Evolutionary conservation across 2,329 filamentous ascomycete species (phyloP).

Genomic region (Ceratocystis colombiana): DNA sequence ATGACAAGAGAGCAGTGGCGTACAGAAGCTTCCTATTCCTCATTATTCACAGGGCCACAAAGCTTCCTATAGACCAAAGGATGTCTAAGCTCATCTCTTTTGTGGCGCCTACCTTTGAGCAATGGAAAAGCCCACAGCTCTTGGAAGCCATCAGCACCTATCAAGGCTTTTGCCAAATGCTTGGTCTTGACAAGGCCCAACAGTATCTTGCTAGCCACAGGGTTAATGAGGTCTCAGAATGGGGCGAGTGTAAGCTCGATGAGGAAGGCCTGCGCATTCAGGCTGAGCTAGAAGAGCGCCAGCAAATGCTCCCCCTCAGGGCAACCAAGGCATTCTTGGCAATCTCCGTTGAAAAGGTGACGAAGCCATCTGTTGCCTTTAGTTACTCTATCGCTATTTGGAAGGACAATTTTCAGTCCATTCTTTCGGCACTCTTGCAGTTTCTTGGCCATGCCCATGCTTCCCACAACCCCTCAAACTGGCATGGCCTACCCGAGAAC

Average conservation of each 20-base stretch:
- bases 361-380: constrained; percentile 61
- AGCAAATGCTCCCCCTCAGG: constrained; percentile 67
- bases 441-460: constrained; percentile 84
- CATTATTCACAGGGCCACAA: constrained; percentile 76
- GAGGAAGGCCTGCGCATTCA: constrained; percentile 70
- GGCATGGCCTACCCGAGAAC: constrained; percentile 64
- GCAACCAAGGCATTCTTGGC: constrained; percentile 86
- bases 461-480: constrained; percentile 78
- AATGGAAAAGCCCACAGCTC: constrained; percentile 67
- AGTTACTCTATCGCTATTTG: constrained; percentile 71
- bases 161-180: constrained; percentile 63
- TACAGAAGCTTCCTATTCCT: constrained; percentile 89
- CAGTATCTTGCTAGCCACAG: constrained; percentile 64
- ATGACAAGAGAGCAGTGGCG: constrained; percentile 75
- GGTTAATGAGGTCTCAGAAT: constrained; percentile 69
- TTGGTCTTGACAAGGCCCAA: constrained; percentile 71
- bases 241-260: constrained; percentile 69
- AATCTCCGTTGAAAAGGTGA: constrained; percentile 81
- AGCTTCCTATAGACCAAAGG: constrained; percentile 60
- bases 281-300: constrained; percentile 63
- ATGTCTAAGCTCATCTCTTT: constrained; percentile 65
- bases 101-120: constrained; percentile 66
- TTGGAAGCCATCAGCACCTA: constrained; percentile 63
- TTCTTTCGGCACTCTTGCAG: constrained; percentile 77
- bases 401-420: constrained; percentile 68